Percentiles rank a stretch among this genome's conserved stretches.
phyloP scores from a whole-genome alignment of 768 basidiomycete genomes.

The Baorangia bicolor region DNA sequence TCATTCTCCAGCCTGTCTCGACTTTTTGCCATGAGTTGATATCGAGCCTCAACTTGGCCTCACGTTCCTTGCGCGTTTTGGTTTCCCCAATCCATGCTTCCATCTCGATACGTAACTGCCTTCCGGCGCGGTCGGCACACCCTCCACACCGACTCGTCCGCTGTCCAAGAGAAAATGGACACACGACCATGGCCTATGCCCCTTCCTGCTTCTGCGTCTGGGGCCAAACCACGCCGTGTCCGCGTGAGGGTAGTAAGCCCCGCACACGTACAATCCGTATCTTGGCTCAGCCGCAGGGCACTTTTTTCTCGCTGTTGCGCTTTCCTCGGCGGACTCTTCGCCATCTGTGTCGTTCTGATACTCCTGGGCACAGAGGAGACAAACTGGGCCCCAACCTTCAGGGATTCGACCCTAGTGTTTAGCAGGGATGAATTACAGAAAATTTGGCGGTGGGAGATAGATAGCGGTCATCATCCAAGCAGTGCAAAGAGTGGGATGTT shows the following conservation, averaged over 20 bases:
- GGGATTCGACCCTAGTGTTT: slow-evolving; percentile 71
- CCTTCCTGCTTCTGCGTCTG: slow-evolving; percentile 54
- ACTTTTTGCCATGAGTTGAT: background rate
- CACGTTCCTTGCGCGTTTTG: too few species aligned
- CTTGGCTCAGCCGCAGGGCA: slow-evolving; percentile 53
- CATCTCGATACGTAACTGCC: slow-evolving; percentile 4
- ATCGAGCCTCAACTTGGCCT: background rate
- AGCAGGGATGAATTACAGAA: slow-evolving; percentile 68
- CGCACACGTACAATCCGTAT: slow-evolving; percentile 36
- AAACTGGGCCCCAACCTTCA: slow-evolving; percentile 36
- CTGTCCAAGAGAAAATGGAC: slow-evolving; percentile 40
- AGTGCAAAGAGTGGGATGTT: slow-evolving; percentile 56
- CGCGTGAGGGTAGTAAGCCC: slow-evolving; percentile 59
- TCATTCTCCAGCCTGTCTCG: too few species aligned
- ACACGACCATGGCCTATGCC: slow-evolving; percentile 51
- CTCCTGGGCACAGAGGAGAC: slow-evolving; percentile 42
- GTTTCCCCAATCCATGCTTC: background rate
- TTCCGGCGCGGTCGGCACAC: slow-evolving; percentile 7
- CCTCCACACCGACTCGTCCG: slow-evolving; percentile 26
- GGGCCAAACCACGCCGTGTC: slow-evolving; percentile 51
- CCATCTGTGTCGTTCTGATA: slow-evolving; percentile 44
- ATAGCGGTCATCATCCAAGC: slow-evolving; percentile 87
- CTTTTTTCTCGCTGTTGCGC: slow-evolving; percentile 53
- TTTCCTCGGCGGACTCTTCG: slow-evolving; percentile 50
- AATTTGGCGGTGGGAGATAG: slow-evolving; percentile 94